phyloP scores from a whole-genome alignment of 1,284 basidiomycete species.

The Austroboletus niveus region DNA sequence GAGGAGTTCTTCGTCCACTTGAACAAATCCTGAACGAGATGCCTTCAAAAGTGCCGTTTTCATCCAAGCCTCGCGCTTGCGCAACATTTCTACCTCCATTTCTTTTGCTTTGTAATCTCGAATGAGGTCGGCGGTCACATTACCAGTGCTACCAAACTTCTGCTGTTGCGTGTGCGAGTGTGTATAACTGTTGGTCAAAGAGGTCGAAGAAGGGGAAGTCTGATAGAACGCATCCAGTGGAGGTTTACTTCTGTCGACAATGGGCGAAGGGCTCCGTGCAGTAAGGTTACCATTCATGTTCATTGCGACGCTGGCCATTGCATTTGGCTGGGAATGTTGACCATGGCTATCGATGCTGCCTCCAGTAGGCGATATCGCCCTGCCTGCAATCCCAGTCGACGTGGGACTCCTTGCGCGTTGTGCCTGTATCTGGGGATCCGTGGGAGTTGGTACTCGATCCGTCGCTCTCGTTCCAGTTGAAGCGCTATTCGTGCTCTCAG shows the following conservation, averaged over 20 bases:
- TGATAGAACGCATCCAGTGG: slow-evolving; percentile 62
- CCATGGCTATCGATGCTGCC: slow-evolving; percentile 39
- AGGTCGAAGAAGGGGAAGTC: slow-evolving; percentile 50
- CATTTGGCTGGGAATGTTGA: slow-evolving; percentile 39
- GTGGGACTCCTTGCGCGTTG: slow-evolving; percentile 62
- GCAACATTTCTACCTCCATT: slow-evolving; percentile 73
- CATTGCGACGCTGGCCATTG: slow-evolving; percentile 54
- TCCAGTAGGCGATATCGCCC: slow-evolving; percentile 56
- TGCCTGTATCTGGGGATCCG: slow-evolving; percentile 35
- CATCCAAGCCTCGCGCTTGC: slow-evolving; percentile 85
- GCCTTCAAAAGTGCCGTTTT: slow-evolving; percentile 80
- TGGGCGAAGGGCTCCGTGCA: slow-evolving; percentile 64
- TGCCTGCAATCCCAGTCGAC: slow-evolving; percentile 40
- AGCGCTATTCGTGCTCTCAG: slow-evolving; percentile 17
- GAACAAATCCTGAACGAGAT: slow-evolving; percentile 78
- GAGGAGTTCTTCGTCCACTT: slow-evolving; percentile 48
- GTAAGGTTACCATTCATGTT: slow-evolving; percentile 43
- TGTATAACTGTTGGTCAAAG: slow-evolving; percentile 32
- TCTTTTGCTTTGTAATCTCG: slow-evolving; percentile 80
- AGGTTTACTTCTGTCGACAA: slow-evolving; percentile 50
- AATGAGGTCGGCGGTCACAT: slow-evolving; percentile 69
- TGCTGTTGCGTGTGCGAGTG: slow-evolving; percentile 35
- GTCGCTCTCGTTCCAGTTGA: slow-evolving; percentile 36
- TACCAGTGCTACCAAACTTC: slow-evolving; percentile 61
- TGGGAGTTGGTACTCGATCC: slow-evolving; percentile 54